Evolutionary conservation across 1,139 yeast genomes (phyloP).

Genomic region (Kodamaea alishanica): DNA sequence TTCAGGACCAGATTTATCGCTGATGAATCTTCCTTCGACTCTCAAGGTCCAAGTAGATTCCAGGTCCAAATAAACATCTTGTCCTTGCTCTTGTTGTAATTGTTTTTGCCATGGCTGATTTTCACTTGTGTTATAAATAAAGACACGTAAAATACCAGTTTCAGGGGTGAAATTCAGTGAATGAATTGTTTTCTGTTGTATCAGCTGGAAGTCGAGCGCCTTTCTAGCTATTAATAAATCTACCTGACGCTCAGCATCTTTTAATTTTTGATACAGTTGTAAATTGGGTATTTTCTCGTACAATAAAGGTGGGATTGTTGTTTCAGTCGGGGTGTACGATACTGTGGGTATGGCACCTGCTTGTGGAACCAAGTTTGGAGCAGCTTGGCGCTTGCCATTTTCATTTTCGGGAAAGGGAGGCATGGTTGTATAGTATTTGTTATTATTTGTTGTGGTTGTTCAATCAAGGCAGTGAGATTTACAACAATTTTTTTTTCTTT

Average conservation of each 20-base stretch:
- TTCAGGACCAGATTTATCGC: conserved; percentile 29
- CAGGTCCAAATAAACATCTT: conserved; percentile 1
- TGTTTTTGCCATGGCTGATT: conserved; percentile 90
- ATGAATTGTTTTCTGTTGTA: conserved; percentile 46
- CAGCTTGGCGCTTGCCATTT: conserved; percentile 19
- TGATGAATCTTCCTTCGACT: conserved; percentile 76
- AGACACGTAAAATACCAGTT: conserved; percentile 65
- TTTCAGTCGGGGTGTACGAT: conserved; percentile 67
- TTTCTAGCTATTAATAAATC: conserved; percentile 83
- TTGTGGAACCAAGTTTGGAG: conserved; percentile 19
- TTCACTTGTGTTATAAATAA: conserved; percentile 74
- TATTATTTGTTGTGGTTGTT: conserved; percentile 2
- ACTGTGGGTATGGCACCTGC: conserved; percentile 40
- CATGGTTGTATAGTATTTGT: conserved; percentile 4
- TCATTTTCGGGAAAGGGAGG: conserved; percentile 9
- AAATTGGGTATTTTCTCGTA: conserved; percentile 71
- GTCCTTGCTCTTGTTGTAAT: conserved; percentile 23
- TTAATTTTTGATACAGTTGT: conserved; percentile 61
- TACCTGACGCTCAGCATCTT: conserved; percentile 73
- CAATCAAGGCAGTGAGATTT: too few relatives aligned
- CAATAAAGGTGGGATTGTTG: conserved; percentile 58
- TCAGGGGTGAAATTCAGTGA: conserved; percentile 44
- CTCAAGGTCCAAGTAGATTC: conserved; percentile 80
- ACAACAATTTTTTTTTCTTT: not conserved
- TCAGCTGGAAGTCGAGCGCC: conserved; percentile 80